A percentile compares a stretch with the other conserved stretches of the same genome.
phyloP scores from a whole-genome alignment of 805 yeast species.

The Debaryomyces hansenii region DNA sequence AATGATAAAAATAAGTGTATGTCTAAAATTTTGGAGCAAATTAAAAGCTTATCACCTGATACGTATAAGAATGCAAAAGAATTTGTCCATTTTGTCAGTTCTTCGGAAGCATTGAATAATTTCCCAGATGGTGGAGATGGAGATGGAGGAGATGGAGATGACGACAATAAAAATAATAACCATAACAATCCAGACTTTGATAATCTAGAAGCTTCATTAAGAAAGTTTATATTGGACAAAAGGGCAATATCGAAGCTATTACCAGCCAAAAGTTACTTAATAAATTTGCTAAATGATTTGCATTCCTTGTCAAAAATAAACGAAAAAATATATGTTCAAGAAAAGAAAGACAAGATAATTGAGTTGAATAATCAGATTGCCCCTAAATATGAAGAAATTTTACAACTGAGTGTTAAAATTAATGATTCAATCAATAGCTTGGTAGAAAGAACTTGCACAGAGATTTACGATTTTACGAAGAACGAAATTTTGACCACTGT shows the following conservation, averaged over 20 bases:
- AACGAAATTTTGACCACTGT: constrained; percentile 53
- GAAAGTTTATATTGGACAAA: constrained; percentile 85
- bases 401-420: constrained; percentile 52
- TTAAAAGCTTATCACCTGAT: constrained; percentile 82
- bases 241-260: constrained; percentile 83
- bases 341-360: constrained; percentile 44
- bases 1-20: constrained; percentile 78
- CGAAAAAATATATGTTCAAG: constrained; percentile 50
- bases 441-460: constrained; percentile 59
- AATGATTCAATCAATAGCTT: constrained; percentile 59
- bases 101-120: constrained; percentile 46
- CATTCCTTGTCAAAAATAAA: constrained; percentile 61
- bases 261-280: constrained; percentile 88
- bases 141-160: constrained; percentile 31
- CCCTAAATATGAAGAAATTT: constrained; percentile 61
- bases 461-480: constrained; percentile 62
- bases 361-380: constrained; percentile 54
- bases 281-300: constrained; percentile 69
- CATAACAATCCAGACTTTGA: constrained; percentile 71
- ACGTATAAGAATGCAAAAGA: constrained; percentile 86
- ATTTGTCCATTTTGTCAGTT: constrained; percentile 89
- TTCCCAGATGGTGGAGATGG: constrained; percentile 36
- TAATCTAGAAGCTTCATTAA: constrained; percentile 75
- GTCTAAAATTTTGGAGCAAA: constrained; percentile 77
- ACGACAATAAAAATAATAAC: constrained; percentile 29